Base-by-base conservation (phyloP, 202 grass and related monocot species). In the Carex arenaria region DNA sequence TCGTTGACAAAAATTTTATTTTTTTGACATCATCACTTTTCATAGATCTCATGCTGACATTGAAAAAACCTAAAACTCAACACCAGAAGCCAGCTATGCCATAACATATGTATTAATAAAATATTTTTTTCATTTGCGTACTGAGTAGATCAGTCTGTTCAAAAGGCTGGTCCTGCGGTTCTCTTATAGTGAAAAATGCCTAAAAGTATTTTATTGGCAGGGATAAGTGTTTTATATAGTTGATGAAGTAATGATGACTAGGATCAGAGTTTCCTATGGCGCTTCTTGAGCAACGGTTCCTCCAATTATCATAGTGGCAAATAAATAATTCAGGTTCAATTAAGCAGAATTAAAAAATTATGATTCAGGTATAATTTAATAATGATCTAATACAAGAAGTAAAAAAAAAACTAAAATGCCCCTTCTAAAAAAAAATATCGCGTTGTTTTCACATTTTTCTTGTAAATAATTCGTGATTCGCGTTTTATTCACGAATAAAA, bases 221-320 rank as follows among this genome's bases (percentile, higher is more conserved):
- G 45, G 72, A 56, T 76, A 76, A 36, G 51, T 31, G 12, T 56
- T 57, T 77, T 57, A n/a, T 57, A 77, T 77, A 57, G 49, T 57
- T 77, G 51, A 56, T 77, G 72, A 77, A 34, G 14, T 30, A 56
- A 77, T 36, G 26, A 77, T 77, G 71, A 77, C 51, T 36, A 31
- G 26, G 72, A 77, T 77, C 11, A 31, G 45, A 22, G 71, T 30
- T 32, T 18, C 28, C 47, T 75, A 12, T 10, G 72, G 22, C 72
- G 26, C 23, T 34, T n/a, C 26, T 18, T 56, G 23, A 18, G 5
- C 2, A 31, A 31, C 47, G 23, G 9, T 74, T 54, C 14, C 18
- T 43, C 7, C 19, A 42, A 34, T 3, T 67, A 40, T 26, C 26
- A 26, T 26, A 26, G 26, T 26, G 1, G 0, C 26, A 26, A 26